phyloP scores from a whole-genome alignment of 768 basidiomycete genomes.

The Termitomyces sp. region DNA sequence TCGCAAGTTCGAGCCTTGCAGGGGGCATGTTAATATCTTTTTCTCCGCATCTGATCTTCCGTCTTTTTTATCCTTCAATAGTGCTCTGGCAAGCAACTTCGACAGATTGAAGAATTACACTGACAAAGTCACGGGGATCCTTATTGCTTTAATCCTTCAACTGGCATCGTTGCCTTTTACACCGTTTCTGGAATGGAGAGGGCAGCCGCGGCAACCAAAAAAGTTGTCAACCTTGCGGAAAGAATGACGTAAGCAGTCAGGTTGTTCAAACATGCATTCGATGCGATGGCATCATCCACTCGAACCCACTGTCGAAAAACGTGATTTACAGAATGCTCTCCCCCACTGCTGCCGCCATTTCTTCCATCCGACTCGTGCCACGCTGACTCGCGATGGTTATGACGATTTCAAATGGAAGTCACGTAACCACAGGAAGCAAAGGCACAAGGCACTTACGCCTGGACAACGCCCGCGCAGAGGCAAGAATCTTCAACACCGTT shows the following conservation, averaged over 20 bases:
- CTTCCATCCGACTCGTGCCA: slow-evolving; percentile 3
- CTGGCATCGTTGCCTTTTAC: no score
- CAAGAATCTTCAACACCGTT: slow-evolving; percentile 13
- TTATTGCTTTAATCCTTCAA: no score
- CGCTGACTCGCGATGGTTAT: slow-evolving; percentile 18
- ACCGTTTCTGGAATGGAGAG: no score
- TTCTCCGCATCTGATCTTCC: no score
- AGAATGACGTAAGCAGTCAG: background rate
- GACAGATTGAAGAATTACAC: no score
- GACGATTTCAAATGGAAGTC: slow-evolving; percentile 34
- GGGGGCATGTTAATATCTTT: slow-evolving; percentile 27
- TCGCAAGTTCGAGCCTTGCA: slow-evolving; percentile 56
- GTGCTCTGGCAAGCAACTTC: no score
- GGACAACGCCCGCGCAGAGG: slow-evolving; percentile 18
- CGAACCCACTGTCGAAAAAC: background rate
- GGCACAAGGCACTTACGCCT: slow-evolving; percentile 26
- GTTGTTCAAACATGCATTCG: background rate
- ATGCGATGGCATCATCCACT: background rate
- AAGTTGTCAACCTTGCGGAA: no score
- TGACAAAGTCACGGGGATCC: no score
- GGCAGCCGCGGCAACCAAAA: no score
- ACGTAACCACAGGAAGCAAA: slow-evolving; percentile 34
- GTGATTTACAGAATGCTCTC: background rate
- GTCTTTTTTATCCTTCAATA: no score
- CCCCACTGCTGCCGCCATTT: background rate